Evolutionary conservation across 169 alveolate species (phyloP), one percentile per base, ranked within the genome.

Genomic region (Plasmodium vinckei): DNA sequence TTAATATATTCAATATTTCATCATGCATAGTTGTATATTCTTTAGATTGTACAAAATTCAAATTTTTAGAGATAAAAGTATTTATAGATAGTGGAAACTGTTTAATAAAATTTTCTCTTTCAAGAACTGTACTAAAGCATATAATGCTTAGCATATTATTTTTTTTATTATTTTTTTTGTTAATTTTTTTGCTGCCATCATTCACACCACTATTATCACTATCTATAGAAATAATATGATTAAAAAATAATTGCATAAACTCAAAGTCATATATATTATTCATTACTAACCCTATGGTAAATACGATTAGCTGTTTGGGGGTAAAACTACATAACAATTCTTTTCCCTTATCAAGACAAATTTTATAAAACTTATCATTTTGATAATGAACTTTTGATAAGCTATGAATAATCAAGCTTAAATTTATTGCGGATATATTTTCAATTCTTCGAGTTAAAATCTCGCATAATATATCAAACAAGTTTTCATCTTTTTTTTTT

Each of bases 321-420:
- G 89, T 65, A 27, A 79, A 79, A 56, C 47, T 25, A n/a, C 64
- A 9, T 17, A 79, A 46, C 13, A 79, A 54, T 59, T 79, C 89
- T 59, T 65, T 64, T 46, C 82, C 89, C 17, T 79, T 79, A 2
- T 79, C 21, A 6, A 79, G 12, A 79, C 89, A 79, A 1, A 65
- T 0, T 17, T 10, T 60, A 59, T 51, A 79, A 69, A 79, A 79
- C 0, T 53, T 23, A 1, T 15, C 61, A 65, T 79, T 79, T 23
- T 65, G 17, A 33, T 79, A 79, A 10, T 67, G 47, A 19, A 79
- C 12, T 44, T 79, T 79, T 21, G 89, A 42, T 15, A 79, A 39
- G 47, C 47, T 79, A 67, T 65, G 73, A 25, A 79, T 72, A 21
- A 65, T 79, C n/a, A 79, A 69, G 44, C 89, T 79, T 59, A 79